Conservation (phyloP, 2,329 filamentous ascomycete genomes). For the Stenocarpella maydis region DNA sequence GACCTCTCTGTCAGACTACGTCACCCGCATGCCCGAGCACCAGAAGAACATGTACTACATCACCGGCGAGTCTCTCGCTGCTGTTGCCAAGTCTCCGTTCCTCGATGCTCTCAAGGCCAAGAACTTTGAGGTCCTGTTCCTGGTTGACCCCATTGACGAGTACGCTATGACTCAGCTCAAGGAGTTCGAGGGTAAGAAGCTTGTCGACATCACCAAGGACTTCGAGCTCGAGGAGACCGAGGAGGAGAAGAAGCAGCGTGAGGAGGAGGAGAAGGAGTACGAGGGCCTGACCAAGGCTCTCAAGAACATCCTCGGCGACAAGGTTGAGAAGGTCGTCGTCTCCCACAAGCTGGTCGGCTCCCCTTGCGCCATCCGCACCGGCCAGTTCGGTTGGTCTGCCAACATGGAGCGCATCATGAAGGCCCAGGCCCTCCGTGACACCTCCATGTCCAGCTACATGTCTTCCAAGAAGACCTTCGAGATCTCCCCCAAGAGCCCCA, state of each 20-base stretch:
- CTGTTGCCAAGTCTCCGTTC: conserved; percentile 98
- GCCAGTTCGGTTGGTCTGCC: conserved; percentile 99
- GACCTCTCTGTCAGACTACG: conserved; percentile 95
- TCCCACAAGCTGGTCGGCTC: conserved; percentile 95
- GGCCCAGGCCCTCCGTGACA: conserved; percentile 99
- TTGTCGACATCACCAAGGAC: conserved; percentile 99
- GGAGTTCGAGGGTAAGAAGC: conserved; percentile 99
- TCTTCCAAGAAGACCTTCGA: conserved; percentile 99
- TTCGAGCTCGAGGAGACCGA: conserved; percentile 99
- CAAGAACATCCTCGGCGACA: conserved; percentile 99
- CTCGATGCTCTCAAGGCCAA: conserved; percentile 98
- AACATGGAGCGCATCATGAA: conserved; percentile 99
- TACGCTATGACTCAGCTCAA: conserved; percentile 99
- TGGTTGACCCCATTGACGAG: conserved; percentile 99
- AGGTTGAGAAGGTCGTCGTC: conserved; percentile 99
- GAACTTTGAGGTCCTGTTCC: conserved; percentile 99
- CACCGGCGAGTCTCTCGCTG: conserved; percentile 99
- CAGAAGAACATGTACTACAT: conserved; percentile 99
- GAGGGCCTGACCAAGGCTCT: conserved; percentile 94
- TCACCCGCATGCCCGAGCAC: conserved; percentile 99
- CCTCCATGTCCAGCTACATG: conserved; percentile 99
- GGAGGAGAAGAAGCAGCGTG: conserved; percentile 96
- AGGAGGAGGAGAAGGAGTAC: conserved; percentile 98
- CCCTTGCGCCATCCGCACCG: conserved; percentile 98
- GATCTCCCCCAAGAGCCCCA: conserved; percentile 98